Conservation (phyloP, 306 rosid species). For the Fagus sylvatica region DNA sequence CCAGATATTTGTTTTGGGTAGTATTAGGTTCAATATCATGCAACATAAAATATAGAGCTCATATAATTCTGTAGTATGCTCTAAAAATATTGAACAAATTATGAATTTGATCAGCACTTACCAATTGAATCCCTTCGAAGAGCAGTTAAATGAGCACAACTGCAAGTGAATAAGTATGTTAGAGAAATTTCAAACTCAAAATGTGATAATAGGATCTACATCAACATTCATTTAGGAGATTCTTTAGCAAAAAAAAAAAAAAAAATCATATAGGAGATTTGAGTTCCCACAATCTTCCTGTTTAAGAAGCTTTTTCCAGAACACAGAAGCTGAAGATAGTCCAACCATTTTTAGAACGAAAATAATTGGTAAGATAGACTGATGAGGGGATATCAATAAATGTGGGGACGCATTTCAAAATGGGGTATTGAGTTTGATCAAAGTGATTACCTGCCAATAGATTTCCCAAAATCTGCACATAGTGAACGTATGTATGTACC, state of each 20-base stretch:
- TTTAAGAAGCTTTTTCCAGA: not conserved
- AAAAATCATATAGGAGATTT: too few species aligned
- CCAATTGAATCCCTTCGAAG: constrained; percentile 95
- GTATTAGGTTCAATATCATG: not conserved
- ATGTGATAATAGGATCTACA: constrained; percentile 10
- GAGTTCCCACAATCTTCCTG: too few species aligned
- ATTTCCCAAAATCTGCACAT: constrained; percentile 93
- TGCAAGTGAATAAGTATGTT: constrained; percentile 37
- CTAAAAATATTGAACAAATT: not conserved
- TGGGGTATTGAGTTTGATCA: too few species aligned
- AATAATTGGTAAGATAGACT: not conserved
- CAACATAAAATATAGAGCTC: not conserved
- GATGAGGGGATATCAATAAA: not conserved
- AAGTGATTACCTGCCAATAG: constrained; percentile 78
- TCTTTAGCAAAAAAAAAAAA: not conserved
- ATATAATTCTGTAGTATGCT: not conserved
- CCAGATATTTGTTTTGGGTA: not conserved
- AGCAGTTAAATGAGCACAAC: constrained; percentile 93
- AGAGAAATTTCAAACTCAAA: constrained; percentile 4
- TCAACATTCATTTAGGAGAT: constrained; percentile 12
- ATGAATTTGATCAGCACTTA: constrained; percentile 27
- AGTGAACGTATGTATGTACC: constrained; percentile 92
- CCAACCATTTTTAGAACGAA: not conserved
- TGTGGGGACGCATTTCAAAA: too few species aligned
- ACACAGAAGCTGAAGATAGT: not conserved